Conservation (phyloP, 345 rosid species). For the Barbarea vulgaris region DNA sequence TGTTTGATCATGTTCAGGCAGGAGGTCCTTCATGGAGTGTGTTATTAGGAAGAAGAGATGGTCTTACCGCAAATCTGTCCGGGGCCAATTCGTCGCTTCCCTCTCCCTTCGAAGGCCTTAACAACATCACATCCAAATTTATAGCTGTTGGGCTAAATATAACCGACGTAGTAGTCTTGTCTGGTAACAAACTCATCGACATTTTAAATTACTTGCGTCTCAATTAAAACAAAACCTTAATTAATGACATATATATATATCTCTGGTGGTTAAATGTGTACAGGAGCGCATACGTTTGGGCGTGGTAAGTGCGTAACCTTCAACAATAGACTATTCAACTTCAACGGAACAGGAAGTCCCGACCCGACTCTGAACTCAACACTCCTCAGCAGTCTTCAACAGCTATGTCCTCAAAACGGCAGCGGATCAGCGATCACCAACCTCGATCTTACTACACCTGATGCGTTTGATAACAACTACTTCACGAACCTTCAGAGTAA, state of each 20-base stretch:
- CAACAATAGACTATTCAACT: constrained; percentile 50
- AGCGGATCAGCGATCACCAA: constrained; percentile 36
- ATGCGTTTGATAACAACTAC: constrained; percentile 55
- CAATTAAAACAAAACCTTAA: constrained; percentile 11
- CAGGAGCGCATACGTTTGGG: constrained; percentile 78
- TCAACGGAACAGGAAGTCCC: constrained; percentile 44
- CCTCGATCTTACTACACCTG: constrained; percentile 57
- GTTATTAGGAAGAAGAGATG: constrained; percentile 44
- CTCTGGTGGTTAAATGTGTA: not conserved
- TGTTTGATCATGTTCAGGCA: constrained; percentile 34
- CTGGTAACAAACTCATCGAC: constrained; percentile 31
- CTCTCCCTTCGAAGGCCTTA: constrained; percentile 38
- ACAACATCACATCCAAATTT: constrained; percentile 35
- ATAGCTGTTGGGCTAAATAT: constrained; percentile 36
- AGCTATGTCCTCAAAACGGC: constrained; percentile 60
- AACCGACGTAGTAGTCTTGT: constrained; percentile 37
- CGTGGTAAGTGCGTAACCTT: constrained; percentile 49
- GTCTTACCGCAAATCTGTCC: constrained; percentile 32
- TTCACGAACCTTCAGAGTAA: constrained; percentile 49
- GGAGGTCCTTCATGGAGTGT: constrained; percentile 45
- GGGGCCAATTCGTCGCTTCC: constrained; percentile 36
- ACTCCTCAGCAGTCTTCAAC: constrained; percentile 42
- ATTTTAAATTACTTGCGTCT: not conserved
- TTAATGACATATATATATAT: not conserved
- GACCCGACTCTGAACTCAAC: constrained; percentile 59